These are phyloP conservation scores for Elsinoe necatrix DNA, from an alignment of 2,329 filamentous ascomycete genomes.

Conservation along the genomic window DNA sequence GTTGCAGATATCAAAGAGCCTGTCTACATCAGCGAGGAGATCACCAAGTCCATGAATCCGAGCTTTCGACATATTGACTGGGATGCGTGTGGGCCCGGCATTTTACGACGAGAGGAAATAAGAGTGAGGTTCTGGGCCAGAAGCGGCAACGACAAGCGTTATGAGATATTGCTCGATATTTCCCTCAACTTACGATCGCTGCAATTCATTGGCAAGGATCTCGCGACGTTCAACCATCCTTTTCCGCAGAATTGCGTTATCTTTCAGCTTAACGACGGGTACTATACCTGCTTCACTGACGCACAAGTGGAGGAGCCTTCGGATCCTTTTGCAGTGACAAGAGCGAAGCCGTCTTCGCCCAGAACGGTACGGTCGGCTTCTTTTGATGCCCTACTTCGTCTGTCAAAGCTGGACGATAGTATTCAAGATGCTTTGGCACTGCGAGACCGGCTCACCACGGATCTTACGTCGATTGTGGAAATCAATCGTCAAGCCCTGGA, in stretches of 20 bases:
- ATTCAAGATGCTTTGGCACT: conserved; percentile 83
- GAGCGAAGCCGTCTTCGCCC: conserved; percentile 33
- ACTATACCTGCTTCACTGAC: conserved; percentile 69
- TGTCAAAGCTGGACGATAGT: conserved; percentile 81
- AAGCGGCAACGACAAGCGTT: conserved; percentile 43
- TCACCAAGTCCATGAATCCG: conserved; percentile 77
- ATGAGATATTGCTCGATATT: conserved; percentile 64
- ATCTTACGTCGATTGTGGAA: conserved; percentile 55
- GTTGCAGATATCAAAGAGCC: conserved; percentile 57
- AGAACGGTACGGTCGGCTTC: conserved; percentile 60
- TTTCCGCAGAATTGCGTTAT: conserved; percentile 76
- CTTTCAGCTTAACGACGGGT: conserved; percentile 76
- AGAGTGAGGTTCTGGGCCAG: conserved; percentile 68
- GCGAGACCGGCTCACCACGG: conserved; percentile 61
- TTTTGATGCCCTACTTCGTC: conserved; percentile 78
- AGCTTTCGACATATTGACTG: conserved; percentile 82
- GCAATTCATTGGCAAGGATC: conserved; percentile 64
- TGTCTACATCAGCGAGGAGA: conserved; percentile 81
- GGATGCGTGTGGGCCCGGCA: conserved; percentile 49
- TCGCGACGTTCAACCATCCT: conserved; percentile 57
- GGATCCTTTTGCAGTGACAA: conserved; percentile 25
- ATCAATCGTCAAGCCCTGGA: conserved; percentile 32
- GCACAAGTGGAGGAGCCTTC: conserved; percentile 44
- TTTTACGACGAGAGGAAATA: conserved; percentile 58
- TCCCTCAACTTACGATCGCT: conserved; percentile 61